Evolutionary conservation across 2,329 filamentous ascomycete species (phyloP).

Genomic region (Phyllosticta paracitricarpa): DNA sequence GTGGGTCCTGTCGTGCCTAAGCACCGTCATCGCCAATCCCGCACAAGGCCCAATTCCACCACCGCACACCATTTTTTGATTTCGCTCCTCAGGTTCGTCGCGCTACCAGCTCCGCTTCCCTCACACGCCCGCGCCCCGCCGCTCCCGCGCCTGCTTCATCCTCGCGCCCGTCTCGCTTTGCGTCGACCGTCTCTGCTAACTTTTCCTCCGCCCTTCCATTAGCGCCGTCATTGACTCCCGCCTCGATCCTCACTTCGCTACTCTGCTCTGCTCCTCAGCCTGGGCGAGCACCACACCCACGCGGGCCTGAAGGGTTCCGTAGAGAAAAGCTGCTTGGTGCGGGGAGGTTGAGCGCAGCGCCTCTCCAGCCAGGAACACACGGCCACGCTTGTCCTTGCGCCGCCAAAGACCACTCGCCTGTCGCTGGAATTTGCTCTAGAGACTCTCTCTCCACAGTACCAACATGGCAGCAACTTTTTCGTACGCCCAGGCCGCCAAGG

Average conservation of each 20-base stretch:
- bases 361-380: constrained; percentile 30
- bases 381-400: neutral
- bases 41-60: constrained; percentile 7
- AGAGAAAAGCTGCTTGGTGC: constrained; percentile 20
- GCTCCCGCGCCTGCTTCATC: neutral
- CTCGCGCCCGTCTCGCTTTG: neutral
- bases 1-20: constrained; percentile 7
- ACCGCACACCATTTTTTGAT: constrained; percentile 9
- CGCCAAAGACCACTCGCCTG: neutral
- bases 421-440: neutral
- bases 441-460: constrained; percentile 4
- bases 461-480: constrained; percentile 54
- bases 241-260: constrained; percentile 2
- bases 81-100: constrained; percentile 7
- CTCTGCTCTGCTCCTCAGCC: constrained; percentile 3
- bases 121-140: neutral
- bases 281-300: constrained; percentile 4
- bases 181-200: constrained; percentile 1
- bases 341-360: constrained; percentile 29
- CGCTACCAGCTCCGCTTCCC: neutral
- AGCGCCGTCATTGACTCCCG: constrained; percentile 5
- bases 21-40: constrained; percentile 10
- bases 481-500: constrained; percentile 92
- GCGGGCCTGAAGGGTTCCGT: constrained; percentile 3
- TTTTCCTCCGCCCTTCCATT: neutral